Evolutionary conservation across 257 asterid genomes (phyloP), one percentile per base, ranked within the genome.

Genomic region (Dorcoceras hygrometricum): DNA sequence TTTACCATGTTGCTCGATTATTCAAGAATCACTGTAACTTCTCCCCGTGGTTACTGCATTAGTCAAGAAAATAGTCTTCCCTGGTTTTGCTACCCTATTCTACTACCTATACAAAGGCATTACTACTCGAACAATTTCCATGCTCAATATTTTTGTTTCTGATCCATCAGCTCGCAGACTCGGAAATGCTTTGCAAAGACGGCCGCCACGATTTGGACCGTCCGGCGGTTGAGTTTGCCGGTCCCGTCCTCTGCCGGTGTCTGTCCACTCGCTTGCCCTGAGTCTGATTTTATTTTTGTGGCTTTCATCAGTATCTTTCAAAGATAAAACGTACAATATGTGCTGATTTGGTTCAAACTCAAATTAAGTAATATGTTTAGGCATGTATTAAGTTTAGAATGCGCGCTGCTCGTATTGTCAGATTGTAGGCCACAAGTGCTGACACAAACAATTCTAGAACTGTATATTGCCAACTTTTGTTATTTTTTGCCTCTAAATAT

Each of bases 161-260:
- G 6, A 14, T 4, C 20, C 20, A 46, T 46, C 64, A 57, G 73
- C 39, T 76, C 24, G 54, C 74, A 54, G 81, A 70, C 75, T 86
- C 91, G 0, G 89, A 82, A 54, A 86, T 86, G 78, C 91, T 83
- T 36, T 73, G 80, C 62, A 86, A 62, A 23, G 89, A 79, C 12
- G 91, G 91, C 56, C 83, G 79, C 91, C 91, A 86, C 29, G 76
- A 61, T 69, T 76, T 83, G 1, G 81, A 34, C 73, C 78, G 70
- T 60, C 78, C 77, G 12, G 74, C 67, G 1, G 57, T 59, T 6
- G 23, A 26, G 46, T 54, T 80, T 4, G 74, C 66, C n/a, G 75
- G 62, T 68, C 79, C 75, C 12, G 82, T 28, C 74, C 84, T 73
- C 67, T 59, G 81, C n/a, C 72, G 76, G 4, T 50, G 73, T 59